Evolutionary conservation across 345 rosid genomes (phyloP).

Genomic region (Lagerstroemia speciosa): DNA sequence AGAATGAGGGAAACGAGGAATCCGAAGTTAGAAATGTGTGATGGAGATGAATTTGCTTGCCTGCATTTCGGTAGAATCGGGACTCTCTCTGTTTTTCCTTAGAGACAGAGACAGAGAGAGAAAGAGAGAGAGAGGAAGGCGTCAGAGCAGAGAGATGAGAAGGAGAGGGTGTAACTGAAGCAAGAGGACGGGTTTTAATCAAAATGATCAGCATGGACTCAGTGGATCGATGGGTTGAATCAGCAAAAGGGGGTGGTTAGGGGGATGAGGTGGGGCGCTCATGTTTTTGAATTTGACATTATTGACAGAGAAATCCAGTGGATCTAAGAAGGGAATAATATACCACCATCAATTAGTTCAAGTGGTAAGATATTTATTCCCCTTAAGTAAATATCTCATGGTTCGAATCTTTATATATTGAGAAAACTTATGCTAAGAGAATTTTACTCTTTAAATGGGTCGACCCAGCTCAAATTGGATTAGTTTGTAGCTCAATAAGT

Average conservation of each 20-base stretch:
- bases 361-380: no score
- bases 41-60: slow-evolving; percentile 3
- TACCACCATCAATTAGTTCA: no score
- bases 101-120: slow-evolving; percentile 3
- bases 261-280: neutral
- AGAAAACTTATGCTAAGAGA: no score
- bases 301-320: no score
- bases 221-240: neutral
- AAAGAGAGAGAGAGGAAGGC: neutral
- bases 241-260: neutral
- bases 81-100: neutral
- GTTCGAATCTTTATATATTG: no score
- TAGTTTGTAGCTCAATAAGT: no score
- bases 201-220: no score
- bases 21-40: neutral
- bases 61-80: slow-evolving; percentile 4
- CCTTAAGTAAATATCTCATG: no score
- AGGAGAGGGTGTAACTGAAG: neutral
- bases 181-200: neutral
- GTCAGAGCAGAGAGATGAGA: neutral
- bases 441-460: no score
- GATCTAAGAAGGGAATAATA: no score
- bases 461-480: no score
- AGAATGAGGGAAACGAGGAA: neutral
- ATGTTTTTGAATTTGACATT: no score